These are phyloP conservation scores for Martiniozyma abietophila DNA, from an alignment of 805 yeast species.

Conservation along the genomic window DNA sequence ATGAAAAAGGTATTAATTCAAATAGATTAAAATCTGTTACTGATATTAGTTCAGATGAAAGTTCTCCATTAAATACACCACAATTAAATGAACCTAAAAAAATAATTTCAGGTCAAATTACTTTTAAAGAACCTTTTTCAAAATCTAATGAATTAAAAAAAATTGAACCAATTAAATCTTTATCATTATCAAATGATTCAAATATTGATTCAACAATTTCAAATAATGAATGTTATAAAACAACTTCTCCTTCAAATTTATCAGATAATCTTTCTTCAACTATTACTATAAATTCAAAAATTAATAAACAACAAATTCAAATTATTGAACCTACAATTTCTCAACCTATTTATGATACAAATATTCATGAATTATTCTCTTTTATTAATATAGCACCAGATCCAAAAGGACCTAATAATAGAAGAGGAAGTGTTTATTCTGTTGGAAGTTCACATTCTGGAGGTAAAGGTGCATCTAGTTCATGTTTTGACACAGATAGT, in stretches of 20 bases:
- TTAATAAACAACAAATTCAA: constrained; percentile 7
- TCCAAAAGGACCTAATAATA: constrained; percentile 4
- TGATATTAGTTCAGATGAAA: not conserved
- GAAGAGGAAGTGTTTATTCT: constrained; percentile 6
- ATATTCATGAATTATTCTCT: constrained; percentile 1
- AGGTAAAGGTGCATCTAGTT: constrained; percentile 1
- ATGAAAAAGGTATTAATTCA: constrained; percentile 4
- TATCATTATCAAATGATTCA: no score
- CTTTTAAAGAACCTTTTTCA: constrained; percentile 19
- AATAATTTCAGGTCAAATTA: no score
- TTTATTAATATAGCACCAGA: constrained; percentile 5
- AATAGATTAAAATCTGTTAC: not conserved
- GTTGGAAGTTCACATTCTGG: constrained; percentile 5
- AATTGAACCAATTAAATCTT: no score
- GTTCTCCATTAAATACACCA: not conserved
- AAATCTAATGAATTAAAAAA: no score
- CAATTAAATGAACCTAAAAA: not conserved
- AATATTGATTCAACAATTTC: no score
- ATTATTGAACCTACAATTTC: constrained; percentile 3
- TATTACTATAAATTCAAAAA: no score
- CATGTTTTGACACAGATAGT: constrained; percentile 4
- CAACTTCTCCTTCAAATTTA: no score
- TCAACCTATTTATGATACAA: not conserved
- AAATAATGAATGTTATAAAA: no score
- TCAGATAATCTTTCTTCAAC: no score